phyloP scores from a whole-genome alignment of 139 green algal species.

The Ettlia oleoabundans region DNA sequence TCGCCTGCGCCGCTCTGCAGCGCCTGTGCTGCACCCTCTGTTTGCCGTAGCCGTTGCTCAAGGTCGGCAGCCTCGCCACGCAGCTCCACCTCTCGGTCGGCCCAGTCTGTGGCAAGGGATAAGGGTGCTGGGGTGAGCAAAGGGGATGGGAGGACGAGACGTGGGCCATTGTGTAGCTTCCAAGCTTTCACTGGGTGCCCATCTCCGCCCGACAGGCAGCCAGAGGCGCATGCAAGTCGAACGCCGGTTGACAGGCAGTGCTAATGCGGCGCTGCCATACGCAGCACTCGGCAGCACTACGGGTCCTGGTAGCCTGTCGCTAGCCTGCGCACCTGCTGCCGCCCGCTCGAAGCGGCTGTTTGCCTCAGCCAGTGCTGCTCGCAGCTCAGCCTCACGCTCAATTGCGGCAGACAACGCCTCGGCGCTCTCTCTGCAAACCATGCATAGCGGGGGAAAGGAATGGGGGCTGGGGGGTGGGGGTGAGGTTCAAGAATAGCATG shows the following conservation, averaged over 20 bases:
- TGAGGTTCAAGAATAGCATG: too few species aligned
- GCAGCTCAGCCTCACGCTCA: constrained; percentile 50
- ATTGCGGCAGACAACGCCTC: constrained; percentile 41
- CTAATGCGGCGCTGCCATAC: not conserved
- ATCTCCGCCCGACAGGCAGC: not conserved
- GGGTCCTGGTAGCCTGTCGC: not conserved
- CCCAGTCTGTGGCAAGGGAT: not conserved
- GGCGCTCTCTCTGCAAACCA: constrained; percentile 26
- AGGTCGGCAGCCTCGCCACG: constrained; percentile 36
- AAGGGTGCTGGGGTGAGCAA: too few species aligned
- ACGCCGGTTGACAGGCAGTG: not conserved
- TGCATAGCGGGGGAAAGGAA: not conserved
- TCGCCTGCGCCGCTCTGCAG: constrained; percentile 34
- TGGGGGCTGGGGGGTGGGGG: not conserved
- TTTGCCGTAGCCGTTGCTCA: constrained; percentile 45
- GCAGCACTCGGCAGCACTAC: not conserved
- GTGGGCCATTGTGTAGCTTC: too few species aligned
- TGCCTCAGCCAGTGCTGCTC: constrained; percentile 35
- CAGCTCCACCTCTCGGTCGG: constrained; percentile 43
- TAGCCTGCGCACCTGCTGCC: constrained; percentile 7
- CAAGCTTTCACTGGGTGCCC: too few species aligned
- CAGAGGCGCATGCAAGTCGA: too few species aligned
- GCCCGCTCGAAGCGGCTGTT: constrained; percentile 27
- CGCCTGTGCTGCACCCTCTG: constrained; percentile 52
- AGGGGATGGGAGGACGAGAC: not conserved